Base-by-base conservation (phyloP, 345 rosid genomes). In the Carallia pectinifolia region DNA sequence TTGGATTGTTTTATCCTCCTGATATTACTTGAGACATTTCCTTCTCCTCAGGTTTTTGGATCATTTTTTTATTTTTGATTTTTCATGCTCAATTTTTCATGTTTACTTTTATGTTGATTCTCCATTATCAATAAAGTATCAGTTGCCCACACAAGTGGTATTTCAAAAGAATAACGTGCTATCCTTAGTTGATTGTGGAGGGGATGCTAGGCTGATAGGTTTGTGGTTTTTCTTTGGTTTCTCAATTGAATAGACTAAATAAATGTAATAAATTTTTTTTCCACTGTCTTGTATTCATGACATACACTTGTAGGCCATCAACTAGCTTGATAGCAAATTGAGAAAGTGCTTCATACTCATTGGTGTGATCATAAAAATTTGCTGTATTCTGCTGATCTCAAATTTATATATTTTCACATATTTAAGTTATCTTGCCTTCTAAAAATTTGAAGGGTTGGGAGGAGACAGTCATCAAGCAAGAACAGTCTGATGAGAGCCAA, bases 361-460 rank as follows among this genome's bases (percentile, higher is more conserved):
- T 12, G 16, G 17, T 55, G 59, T 55, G 59, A 55, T 55, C 27
- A 29, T 23, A 10, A 19, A 23, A 8, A 55, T 71, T n/a, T 48
- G 4, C 50, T 50, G 36, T 67, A n/a, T 40, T 64, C 6, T 48
- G 33, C 66, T 74, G 52, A 37, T 65, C 16, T 4, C 58, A 27
- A 39, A 19, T 61, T 36, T 61, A 56, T 13, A 12, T 70, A 58
- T 38, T 36, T 47, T 12, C 38, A 64, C 52, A 33, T 55, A 23
- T 53, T 40, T 66, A 54, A 15, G 62, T 40, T 62, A 73, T 58
- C 27, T 73, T 64, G 76, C 79, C 75, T 72, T 72, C 68, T 71
- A 65, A 63, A 67, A 64, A 72, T 84, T 74, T 69, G 66, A 84
- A 92, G 98, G 99, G 99, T 39, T 96, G 99, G 99, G 99, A 92